Conservation (phyloP, 1,139 yeast genomes). For the Nakaseomyces glabratus region DNA sequence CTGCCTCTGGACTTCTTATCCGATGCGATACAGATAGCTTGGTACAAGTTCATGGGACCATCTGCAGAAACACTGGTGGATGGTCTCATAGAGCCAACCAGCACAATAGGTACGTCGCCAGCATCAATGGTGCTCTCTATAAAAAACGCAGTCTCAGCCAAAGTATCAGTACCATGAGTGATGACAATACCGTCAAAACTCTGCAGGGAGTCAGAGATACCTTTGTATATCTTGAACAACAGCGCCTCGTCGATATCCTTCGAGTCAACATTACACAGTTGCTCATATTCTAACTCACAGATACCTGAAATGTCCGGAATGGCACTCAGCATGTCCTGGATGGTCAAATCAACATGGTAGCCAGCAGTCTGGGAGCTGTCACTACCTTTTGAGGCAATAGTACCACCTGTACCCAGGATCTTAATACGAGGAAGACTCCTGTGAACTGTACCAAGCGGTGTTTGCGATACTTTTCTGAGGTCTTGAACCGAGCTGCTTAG, state of each 20-base stretch:
- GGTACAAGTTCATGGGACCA: conserved; percentile 65
- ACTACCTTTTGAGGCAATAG: conserved; percentile 59
- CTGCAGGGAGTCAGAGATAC: conserved; percentile 35
- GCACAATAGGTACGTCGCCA: conserved; percentile 49
- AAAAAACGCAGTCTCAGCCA: conserved; percentile 65
- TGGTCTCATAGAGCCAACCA: conserved; percentile 70
- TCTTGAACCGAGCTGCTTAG: conserved; percentile 12
- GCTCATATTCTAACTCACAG: conserved; percentile 56
- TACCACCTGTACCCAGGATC: conserved; percentile 65
- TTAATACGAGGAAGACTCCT: conserved; percentile 37
- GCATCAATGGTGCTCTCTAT: conserved; percentile 50
- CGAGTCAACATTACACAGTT: conserved; percentile 55
- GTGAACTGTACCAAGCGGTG: conserved; percentile 13
- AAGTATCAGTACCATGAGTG: conserved; percentile 66
- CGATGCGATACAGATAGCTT: conserved; percentile 58
- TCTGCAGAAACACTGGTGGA: conserved; percentile 61
- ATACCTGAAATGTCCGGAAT: conserved; percentile 55
- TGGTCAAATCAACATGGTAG: conserved; percentile 56
- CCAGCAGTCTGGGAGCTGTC: conserved; percentile 56
- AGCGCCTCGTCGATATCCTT: conserved; percentile 46
- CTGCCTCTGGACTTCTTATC: conserved; percentile 43
- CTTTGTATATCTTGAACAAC: conserved; percentile 35
- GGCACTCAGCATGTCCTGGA: conserved; percentile 47
- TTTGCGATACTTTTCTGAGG: conserved; percentile 1
- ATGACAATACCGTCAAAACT: conserved; percentile 47